Evolutionary conservation across 2,329 filamentous ascomycete species (phyloP), one percentile per base, ranked within the genome.

Genomic region (Lecanicillium sp.): DNA sequence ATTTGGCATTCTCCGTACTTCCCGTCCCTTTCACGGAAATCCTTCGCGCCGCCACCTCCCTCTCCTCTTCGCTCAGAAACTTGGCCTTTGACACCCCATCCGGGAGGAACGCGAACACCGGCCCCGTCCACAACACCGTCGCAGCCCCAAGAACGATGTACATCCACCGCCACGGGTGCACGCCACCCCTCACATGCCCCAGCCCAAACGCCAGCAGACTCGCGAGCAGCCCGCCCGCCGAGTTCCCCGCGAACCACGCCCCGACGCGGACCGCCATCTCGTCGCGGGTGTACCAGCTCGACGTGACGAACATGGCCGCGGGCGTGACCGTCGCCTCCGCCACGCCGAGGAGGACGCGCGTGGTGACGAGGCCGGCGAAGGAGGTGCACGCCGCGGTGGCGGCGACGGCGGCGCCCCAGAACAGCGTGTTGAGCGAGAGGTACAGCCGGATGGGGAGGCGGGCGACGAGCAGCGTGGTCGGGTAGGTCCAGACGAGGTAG

Each of bases 111-210:
- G 69, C 53, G 51, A 72, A 69, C 37, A 81, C 55, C 2, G 70
- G 63, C 3, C 77, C 64, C 0, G 68, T 70, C 71, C 76, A 75
- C 3, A 77, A 53, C 44, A 77, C 73, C 0, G 77, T 81, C 1
- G 62, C 56, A 0, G 67, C 49, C 1, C 78, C 78, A 1, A 80
- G 66, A 23, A 79, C 65, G 51, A 77, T 74, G 57, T 77, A 81
- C 71, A 82, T 75, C 72, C 73, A 78, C 43, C 71, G 67, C 77
- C 77, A 81, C 3, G 74, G 71, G 15, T 64, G 66, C 14, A 79
- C 56, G 11, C 59, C 50, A 40, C 70, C 62, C 14, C 68, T 54
- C 35, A 80, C 67, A 51, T 82, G 77, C 0, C 78, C 79, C 7
- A 81, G 63, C 2, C 71, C 77, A 50, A 77, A 83, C 2, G 77